Base-by-base conservation (phyloP, 2,329 filamentous ascomycete species). In the Westerdykella sp. region DNA sequence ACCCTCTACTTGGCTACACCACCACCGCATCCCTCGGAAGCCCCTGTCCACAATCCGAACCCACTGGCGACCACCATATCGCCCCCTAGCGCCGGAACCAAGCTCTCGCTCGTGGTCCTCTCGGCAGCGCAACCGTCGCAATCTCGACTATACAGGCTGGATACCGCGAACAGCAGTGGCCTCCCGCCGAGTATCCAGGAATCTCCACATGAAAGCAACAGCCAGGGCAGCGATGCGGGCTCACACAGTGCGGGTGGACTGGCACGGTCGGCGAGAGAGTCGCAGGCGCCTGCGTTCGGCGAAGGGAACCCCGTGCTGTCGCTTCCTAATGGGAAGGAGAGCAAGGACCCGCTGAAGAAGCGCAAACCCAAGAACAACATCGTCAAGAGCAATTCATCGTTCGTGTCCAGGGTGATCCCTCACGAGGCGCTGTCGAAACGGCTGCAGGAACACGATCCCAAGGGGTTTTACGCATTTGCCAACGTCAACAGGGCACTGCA, bases 281-380 rank as follows among this genome's bases (percentile, higher is more conserved):
- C 59, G 14, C 56, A 55, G n/a, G 59, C 60, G 23, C 84, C 86
- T 1, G 80, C 84, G 0, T 96, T 96, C 66, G 91, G 91, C 6
- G 87, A 93, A 57, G 85, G 86, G 41, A 97, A 95, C 62, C 77
- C 83, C 6, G 77, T 87, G 21, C 74, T 97, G 23, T 73, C 76
- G 10, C 63, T 56, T 9, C 36, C 80, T 3, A 76, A 77, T 40
- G 74, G 76, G 23, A 88, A 87, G 59, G 87, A 90, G 58, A 77
- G 79, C 34, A 81, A 79, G 51, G 74, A 76, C 49, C 71, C 72
- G 9, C 63, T 73, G 18, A 96, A 96, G 74, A 79, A 81, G 63
- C 80, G 84, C 60, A 98, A 98, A 67, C 93, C 93, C 2, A 98
- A 97, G 76, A 97, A 91, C 69, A 97, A 94, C 66, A 93, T 98